Evolutionary conservation across 345 rosid genomes (phyloP).

Genomic region (Lepidium didymum): DNA sequence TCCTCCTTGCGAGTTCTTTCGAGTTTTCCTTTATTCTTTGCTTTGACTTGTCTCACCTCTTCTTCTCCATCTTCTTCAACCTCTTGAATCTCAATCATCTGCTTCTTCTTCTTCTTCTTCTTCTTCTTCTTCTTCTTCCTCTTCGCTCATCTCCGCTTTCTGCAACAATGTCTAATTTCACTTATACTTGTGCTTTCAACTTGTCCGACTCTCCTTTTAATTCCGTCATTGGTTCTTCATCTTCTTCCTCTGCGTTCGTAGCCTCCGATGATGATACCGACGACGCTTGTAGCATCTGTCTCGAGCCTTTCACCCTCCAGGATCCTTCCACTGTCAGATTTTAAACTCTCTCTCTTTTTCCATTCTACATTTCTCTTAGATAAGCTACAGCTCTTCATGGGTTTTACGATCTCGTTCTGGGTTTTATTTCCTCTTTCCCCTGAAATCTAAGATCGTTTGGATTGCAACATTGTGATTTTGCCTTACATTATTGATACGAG

Average conservation of each 20-base stretch:
- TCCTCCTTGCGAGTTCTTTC: not conserved
- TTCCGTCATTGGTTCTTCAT: slow-evolving; percentile 9
- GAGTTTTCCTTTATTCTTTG: slow-evolving; percentile 31
- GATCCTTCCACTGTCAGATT: slow-evolving; percentile 60
- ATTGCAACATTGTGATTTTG: not conserved
- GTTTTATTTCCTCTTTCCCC: too few relatives aligned
- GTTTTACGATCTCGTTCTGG: not conserved
- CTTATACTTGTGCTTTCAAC: slow-evolving; percentile 22
- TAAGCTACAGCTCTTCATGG: not conserved
- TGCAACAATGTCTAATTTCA: slow-evolving; percentile 39
- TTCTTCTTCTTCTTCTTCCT: not conserved
- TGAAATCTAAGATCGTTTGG: not conserved
- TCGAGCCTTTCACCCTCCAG: slow-evolving; percentile 59
- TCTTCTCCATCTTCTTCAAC: slow-evolving; percentile 11
- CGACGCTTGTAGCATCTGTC: slow-evolving; percentile 86
- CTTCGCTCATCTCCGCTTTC: not conserved
- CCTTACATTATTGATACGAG: not conserved
- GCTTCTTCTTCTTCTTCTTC: not conserved
- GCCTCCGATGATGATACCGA: slow-evolving; percentile 41
- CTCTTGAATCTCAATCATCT: not conserved
- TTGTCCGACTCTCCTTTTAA: slow-evolving; percentile 22
- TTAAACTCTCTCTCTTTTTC: not conserved
- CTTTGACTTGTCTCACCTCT: slow-evolving; percentile 35
- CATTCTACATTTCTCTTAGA: not conserved
- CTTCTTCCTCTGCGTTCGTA: slow-evolving; percentile 28